Percentiles rank a stretch among this genome's conserved stretches.
These are phyloP conservation scores for Sphenostylis stenocarpa DNA, from an alignment of 306 rosid genomes.

Conservation along the genomic window DNA sequence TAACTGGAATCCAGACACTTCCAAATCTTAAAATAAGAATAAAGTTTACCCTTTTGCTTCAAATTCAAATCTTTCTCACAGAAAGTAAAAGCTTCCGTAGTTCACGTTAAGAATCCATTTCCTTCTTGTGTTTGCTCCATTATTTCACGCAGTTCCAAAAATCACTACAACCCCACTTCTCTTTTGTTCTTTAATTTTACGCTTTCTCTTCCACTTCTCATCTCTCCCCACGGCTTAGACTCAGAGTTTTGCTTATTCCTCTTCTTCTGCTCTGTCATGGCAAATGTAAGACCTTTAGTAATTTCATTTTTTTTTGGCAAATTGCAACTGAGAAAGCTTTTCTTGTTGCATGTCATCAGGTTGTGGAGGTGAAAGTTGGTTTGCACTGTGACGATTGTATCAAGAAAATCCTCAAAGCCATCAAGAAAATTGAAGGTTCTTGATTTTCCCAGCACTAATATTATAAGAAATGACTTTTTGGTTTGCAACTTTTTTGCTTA, in stretches of 20 bases:
- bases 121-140: slow-evolving; percentile 29
- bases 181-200: not conserved
- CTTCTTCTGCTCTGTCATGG: slow-evolving; percentile 31
- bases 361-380: slow-evolving; percentile 86
- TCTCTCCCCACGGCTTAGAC: not conserved
- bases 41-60: slow-evolving; percentile 25
- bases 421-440: slow-evolving; percentile 79
- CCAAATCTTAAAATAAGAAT: slow-evolving; percentile 24
- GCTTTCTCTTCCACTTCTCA: not conserved
- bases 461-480: not conserved
- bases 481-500: not conserved
- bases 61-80: not conserved
- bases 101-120: slow-evolving; percentile 61
- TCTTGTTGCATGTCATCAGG: slow-evolving; percentile 36
- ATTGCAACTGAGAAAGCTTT: not conserved
- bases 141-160: slow-evolving; percentile 20
- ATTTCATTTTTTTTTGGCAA: not conserved
- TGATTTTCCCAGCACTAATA: not conserved
- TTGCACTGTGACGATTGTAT: slow-evolving; percentile 90
- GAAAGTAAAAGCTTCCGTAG: slow-evolving; percentile 38
- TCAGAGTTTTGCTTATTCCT: not conserved
- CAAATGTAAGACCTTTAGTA: slow-evolving; percentile 47
- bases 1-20: slow-evolving; percentile 27
- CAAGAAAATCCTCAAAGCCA: slow-evolving; percentile 86
- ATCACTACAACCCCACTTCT: slow-evolving; percentile 7